Conservation (phyloP, 495 filamentous ascomycete genomes). For the Tetracladium marchalianum region DNA sequence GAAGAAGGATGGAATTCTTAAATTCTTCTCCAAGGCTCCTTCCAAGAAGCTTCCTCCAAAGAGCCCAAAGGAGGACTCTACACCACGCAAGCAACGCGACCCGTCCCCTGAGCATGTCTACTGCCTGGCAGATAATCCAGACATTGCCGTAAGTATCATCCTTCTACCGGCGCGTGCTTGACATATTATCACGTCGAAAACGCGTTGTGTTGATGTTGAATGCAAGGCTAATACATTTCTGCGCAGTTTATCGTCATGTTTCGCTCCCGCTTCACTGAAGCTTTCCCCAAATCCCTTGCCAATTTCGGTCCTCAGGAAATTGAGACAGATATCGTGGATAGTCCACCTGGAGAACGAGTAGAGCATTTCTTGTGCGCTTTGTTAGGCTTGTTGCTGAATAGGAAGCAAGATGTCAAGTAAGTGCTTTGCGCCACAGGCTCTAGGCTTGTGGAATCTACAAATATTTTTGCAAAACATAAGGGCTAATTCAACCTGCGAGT, state of each 20-base stretch:
- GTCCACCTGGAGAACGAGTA: constrained; percentile 68
- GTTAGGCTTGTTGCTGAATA: constrained; percentile 77
- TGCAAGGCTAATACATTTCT: constrained; percentile 20
- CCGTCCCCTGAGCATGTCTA: constrained; percentile 84
- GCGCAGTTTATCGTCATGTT: constrained; percentile 94
- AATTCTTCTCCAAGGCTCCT: constrained; percentile 44
- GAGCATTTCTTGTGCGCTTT: constrained; percentile 86
- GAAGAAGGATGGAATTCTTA: constrained; percentile 42
- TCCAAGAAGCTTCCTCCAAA: constrained; percentile 22
- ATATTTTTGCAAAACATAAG: not conserved
- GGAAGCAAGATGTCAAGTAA: constrained; percentile 98
- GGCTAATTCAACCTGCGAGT: constrained; percentile 12
- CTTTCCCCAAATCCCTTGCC: constrained; percentile 72
- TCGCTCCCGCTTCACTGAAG: constrained; percentile 81
- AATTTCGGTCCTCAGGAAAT: constrained; percentile 94
- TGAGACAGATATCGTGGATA: constrained; percentile 72
- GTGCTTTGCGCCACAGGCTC: constrained; percentile 21
- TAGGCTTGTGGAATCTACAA: not conserved
- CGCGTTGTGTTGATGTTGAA: constrained; percentile 27
- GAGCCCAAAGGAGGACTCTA: constrained; percentile 34
- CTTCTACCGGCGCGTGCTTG: constrained; percentile 16
- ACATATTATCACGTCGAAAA: constrained; percentile 23
- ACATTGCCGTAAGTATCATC: constrained; percentile 66
- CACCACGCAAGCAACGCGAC: constrained; percentile 58
- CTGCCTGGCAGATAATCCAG: constrained; percentile 76